Base-by-base conservation (phyloP, 2,329 filamentous ascomycete species). In the Scytalidium lignicola region DNA sequence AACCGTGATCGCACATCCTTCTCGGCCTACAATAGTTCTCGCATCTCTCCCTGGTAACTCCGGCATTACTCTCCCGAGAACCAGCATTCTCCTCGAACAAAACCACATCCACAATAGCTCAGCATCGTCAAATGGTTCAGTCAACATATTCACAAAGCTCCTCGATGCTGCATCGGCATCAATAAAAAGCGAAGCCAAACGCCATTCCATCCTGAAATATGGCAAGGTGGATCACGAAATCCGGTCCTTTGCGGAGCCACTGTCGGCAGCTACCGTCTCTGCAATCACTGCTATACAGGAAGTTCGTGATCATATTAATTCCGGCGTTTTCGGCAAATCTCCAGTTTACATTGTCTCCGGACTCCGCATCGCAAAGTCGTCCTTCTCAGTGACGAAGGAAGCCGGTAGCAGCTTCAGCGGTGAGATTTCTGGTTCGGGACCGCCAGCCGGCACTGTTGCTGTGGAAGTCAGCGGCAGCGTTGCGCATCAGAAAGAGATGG, bases 301-400 rank as follows among this genome's bases (percentile, higher is more conserved):
- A 41, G 39, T 41, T 20, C 39, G 39, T 41, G 39, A 41, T 20
- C 39, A 41, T 20, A 41, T 41, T 13, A 41, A 41, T 41, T 9
- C 39, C 39, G 39, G 39, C 39, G 13, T 41, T 20, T 41, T 41
- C 19, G 39, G 39, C 6, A 41, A 41, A 13, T 41, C 39, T 41
- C 39, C 39, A 41, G n/a, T 41, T 17, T 41, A 41, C 13, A 41
- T 41, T 13, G 13, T 41, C 9, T 41, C 39, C 13, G 39, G 39
- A 20, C 39, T 41, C 39, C 39, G 39, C 39, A 41, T 41, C 39
- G 39, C 39, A 41, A 41, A 41, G 19, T 41, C 39, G 39, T 41
- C 39, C 39, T 41, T 41, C 39, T 41, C 39, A 15, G 39, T 41
- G 39, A 41, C 39, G n/a, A 41, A 41, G 39, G 39, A 41, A 41